Base-by-base conservation (phyloP, 106 monocot species). In the Amphibolis antarctica region DNA sequence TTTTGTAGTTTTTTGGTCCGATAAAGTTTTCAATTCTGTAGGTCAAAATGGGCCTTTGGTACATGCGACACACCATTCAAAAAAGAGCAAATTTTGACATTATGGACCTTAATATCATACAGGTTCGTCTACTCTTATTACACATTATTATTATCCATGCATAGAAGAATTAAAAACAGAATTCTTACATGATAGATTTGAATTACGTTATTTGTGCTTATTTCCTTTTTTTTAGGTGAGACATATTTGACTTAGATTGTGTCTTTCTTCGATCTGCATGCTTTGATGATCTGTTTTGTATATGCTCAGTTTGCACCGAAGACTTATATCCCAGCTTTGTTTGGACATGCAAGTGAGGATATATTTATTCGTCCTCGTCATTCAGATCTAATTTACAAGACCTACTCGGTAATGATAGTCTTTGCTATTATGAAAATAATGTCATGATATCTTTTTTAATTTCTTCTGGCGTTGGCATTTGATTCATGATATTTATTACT, bases 21-120 rank as follows among this genome's bases (percentile, higher is more conserved):
- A 53, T 70, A n/a, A 25, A 66, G 30, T 58, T 30, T 62, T n/a
- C 28, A n/a, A 71, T 28, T 27, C 22, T 51, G 71, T 72, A 96
- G 94, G 75, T 96, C 53, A 96, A 82, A 84, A 70, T 96, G 83
- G 89, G 83, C 68, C 54, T 96, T 53, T 86, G 82, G 62, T 96
- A 96, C 63, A 89, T 96, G 94, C 74, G 89, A 46, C 81, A 80
- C 12, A 57, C 89, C 62, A 96, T 96, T 71, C 89, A 80, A 69
- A 96, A 78, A 68, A 86, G 75, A 63, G 94, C 89, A 36, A 96
- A 96, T 64, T 96, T 96, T 82, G 94, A 96, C 66, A 96, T 96
- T 24, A 89, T 84, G 94, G 76, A 80, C 67, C 86, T 96, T 52
- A 80, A 96, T 72, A 77, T 71, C 72, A 46, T 86, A 69, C 86